phyloP scores from a whole-genome alignment of 495 filamentous ascomycete species.

The Ascodesmis nigricans region DNA sequence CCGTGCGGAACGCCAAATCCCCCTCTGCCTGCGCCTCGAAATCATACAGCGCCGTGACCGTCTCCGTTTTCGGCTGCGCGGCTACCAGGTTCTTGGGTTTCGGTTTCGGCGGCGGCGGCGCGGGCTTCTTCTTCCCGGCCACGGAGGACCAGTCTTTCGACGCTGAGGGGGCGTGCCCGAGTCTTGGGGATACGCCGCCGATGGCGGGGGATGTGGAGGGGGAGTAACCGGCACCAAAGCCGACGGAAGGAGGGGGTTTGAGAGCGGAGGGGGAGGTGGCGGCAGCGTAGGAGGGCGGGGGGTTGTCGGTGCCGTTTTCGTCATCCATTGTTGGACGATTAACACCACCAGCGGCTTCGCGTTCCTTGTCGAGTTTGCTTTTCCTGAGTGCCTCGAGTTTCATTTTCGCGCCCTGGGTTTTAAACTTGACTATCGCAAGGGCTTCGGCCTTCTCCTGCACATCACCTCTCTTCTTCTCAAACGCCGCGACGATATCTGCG shows the following conservation, averaged over 20 bases:
- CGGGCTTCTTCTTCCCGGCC: conserved; percentile 57
- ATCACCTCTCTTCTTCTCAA: conserved; percentile 65
- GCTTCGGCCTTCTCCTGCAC: conserved; percentile 63
- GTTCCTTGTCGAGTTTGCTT: conserved; percentile 14
- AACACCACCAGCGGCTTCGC: conserved; percentile 10
- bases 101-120: conserved; percentile 77
- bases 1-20: conserved; percentile 75
- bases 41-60: conserved; percentile 69
- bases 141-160: too few relatives aligned
- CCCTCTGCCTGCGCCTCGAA: conserved; percentile 91
- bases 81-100: conserved; percentile 58
- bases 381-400: conserved; percentile 12
- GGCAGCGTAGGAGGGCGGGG: conserved; percentile 46
- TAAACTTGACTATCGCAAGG: conserved; percentile 68
- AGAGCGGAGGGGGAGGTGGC: too few relatives aligned
- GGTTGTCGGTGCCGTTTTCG: conserved; percentile 34
- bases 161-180: too few relatives aligned
- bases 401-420: conserved; percentile 44
- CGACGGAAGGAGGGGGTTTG: neutral
- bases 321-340: conserved; percentile 9
- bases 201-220: too few relatives aligned
- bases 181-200: too few relatives aligned
- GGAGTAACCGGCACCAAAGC: neutral
- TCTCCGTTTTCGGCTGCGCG: conserved; percentile 49
- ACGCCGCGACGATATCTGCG: conserved; percentile 73